Base-by-base conservation (phyloP, 495 filamentous ascomycete species). In the Aspergillus mulundensis region DNA sequence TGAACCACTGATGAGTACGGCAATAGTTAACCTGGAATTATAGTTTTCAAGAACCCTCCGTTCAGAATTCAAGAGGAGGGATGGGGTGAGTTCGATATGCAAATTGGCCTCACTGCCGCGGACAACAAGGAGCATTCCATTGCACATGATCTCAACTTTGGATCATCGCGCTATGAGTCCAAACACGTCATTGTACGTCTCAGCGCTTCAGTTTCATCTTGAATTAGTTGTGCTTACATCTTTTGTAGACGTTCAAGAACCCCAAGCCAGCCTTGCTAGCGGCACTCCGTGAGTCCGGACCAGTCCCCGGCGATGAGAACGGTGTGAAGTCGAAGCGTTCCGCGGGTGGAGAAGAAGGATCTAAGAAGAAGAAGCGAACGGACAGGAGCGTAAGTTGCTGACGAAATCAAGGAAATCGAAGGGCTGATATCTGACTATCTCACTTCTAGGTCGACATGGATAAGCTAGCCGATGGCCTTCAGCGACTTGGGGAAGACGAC, bases 71-170 rank as follows among this genome's bases (percentile, higher is more conserved):
- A 83, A 50, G 95, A 99, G 71, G 87, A 95, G 70, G 95, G 95
- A 62, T 99, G 95, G 95, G 95, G 95, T 64, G 95, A 99, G 73
- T 99, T 99, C 66, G 95, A 97, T 65, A 93, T 97, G 89, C 77
- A 80, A 23, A 93, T 97, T 58, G 80, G 87, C 49, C 77, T 95
- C 25, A 85, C 81, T 61, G 84, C 83, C n/a, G 83, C 87, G 21
- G 90, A 95, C 72, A 91, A 95, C 72, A 92, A 91, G 57, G 91
- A 96, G 47, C 85, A 88, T 63, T 76, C 80, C 19, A 75, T 99
- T 54, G 68, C 72, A 25, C 95, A 99, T 70, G 95, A 99, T 67
- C 77, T 99, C 50, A 96, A 99, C 77, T 99, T 99, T 63, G 78
- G 82, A 45, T 82, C 83, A 50, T 77, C 83, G 53, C 80, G 82